Conservation (phyloP, 768 basidiomycete genomes). For the Boletus vermiculosoides region DNA sequence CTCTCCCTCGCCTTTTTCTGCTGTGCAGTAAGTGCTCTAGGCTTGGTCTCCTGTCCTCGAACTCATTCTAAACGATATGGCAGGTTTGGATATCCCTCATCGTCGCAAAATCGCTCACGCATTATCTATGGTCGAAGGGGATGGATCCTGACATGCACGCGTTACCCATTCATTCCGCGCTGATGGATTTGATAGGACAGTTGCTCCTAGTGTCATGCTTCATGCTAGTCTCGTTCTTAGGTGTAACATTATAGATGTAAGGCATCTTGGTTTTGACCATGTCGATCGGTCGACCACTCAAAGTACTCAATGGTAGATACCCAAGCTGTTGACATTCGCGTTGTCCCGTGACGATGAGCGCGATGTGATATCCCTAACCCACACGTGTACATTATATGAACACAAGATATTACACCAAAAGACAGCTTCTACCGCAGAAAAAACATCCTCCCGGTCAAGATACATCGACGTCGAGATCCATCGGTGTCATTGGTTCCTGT, state of each 20-base stretch:
- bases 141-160: slow-evolving; percentile 92
- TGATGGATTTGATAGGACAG: slow-evolving; percentile 85
- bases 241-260: slow-evolving; percentile 21
- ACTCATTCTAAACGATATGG: not conserved
- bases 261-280: not conserved
- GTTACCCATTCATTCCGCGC: slow-evolving; percentile 86
- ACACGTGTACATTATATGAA: not conserved
- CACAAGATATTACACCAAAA: not conserved
- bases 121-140: slow-evolving; percentile 72
- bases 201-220: slow-evolving; percentile 76
- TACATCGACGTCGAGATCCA: slow-evolving; percentile 38
- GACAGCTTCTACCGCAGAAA: not conserved
- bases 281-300: not conserved
- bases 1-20: slow-evolving; percentile 73
- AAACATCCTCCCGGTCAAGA: slow-evolving; percentile 42
- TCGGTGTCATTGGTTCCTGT: slow-evolving; percentile 36
- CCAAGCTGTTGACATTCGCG: not conserved
- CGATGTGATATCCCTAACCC: not conserved
- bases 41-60: not conserved
- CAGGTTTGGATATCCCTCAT: slow-evolving; percentile 72
- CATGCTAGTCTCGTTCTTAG: slow-evolving; percentile 54
- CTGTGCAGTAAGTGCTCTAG: slow-evolving; percentile 56
- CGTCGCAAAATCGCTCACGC: slow-evolving; percentile 64
- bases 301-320: too few relatives aligned
- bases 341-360: not conserved